Base-by-base conservation (phyloP, 768 basidiomycete genomes). In the Phaeotremella skinneri region DNA sequence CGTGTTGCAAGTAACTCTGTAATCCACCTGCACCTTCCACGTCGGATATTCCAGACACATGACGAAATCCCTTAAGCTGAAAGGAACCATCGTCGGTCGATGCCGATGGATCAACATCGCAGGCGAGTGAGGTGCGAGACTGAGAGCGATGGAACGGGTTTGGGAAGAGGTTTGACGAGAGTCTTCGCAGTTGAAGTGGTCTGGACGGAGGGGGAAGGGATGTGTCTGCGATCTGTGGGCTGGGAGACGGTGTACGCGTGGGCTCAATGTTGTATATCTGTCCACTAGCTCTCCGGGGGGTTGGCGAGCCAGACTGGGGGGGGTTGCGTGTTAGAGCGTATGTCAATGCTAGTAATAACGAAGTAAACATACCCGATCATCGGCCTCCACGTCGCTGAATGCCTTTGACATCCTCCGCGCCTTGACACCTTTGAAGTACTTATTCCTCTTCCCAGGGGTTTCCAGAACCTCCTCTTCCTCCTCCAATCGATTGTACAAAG, bases 61-160 rank as follows among this genome's bases (percentile, higher is more conserved):
- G 72, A 21, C 72, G 52, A 53, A 73, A 73, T 1, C 61, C 56
- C 52, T 62, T 70, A 23, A 73, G 61, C 49, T 66, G 69, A 60
- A 73, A 73, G 1, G 63, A 65, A 1, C 67, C 65, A 50, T 69
- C 64, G 41, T 73, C 71, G 14, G 37, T 20, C 5, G 37, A 30
- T 0, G 67, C 14, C 1, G 37, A 32, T 5, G 37, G 49, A 0
- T 64, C 64, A 7, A 63, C 27, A 34, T 68, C 71, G 13, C 50
- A 26, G 9, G 53, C 56, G 26, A 69, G 47, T 2, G 71, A 68
- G 7, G 52, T 42, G 23, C 71, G 68, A 3, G 71, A 73, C 5
- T 39, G 42, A 3, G 69, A 63, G 4, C 69, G 56, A 16, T 41
- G 39, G 52, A 70, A 70, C 13, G 69, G 66, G 43, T 64, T 67